Evolutionary conservation across 352 stramenopile species (phyloP), one percentile per base, ranked within the genome.

Genomic region (Phytophthora megakarya): DNA sequence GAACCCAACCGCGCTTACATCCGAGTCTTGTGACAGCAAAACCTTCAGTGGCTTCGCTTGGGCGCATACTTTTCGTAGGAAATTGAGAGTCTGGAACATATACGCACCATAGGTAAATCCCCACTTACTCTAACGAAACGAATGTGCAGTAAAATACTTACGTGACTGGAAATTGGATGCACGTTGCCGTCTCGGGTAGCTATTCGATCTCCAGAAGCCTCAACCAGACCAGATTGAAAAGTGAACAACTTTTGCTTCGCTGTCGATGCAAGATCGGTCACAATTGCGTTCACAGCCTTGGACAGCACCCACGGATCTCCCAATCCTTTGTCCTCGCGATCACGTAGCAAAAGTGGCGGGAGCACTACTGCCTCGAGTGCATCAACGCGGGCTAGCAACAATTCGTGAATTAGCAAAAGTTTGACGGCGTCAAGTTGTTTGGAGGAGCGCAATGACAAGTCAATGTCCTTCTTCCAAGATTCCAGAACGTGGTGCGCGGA

Each of bases 151-250:
- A 21, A 45, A 44, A 21, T 3, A 69, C 74, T 60, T 76, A 92
- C 81, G 52, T 88, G 80, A 52, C 83, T 92, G 11, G 86, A 90
- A 18, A 85, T 78, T 0, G 86, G 73, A 37, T 95, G 86, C 15
- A 95, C 80, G 28, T 95, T 95, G 9, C 81, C 86, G 30, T 94
- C 81, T 63, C 78, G 88, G 10, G 81, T 68, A n/a, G 89, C 42
- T 19, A 71, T 73, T 8, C 78, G 78, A 46, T 92, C 81, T 23
- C 47, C 67, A 39, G 70, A 68, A 9, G 38, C 45, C 18, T 89
- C 81, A 3, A 76, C 73, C 21, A 90, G 62, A n/a, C 86, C 80
- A 13, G 86, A 48, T 44, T 94, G 83, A 49, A 82, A 89, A 5
- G 65, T 70, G 23, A 88, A 85, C 5, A 94, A 64, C 32, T 76